These are phyloP conservation scores for Pythium rishiriense DNA, from an alignment of 352 stramenopile species.

Conservation along the genomic window DNA sequence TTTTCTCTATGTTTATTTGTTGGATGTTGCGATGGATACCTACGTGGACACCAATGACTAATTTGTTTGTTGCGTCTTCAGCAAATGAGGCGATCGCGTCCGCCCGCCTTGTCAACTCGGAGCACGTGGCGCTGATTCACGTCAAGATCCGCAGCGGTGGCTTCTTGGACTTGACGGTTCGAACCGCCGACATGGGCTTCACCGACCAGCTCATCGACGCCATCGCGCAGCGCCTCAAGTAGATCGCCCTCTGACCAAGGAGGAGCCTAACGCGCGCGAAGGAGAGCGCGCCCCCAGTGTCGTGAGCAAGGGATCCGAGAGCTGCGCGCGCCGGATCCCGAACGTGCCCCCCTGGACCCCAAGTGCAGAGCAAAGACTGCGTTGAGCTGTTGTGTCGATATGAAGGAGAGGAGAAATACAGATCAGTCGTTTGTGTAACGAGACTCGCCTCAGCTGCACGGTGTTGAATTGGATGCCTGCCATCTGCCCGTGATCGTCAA, in stretches of 20 bases:
- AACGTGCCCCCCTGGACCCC: background rate
- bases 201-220: conserved; percentile 75
- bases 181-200: conserved; percentile 82
- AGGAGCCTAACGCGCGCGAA: conserved; percentile 10
- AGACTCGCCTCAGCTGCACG: background rate
- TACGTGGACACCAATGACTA: too few species aligned
- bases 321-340: background rate
- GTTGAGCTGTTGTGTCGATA: conserved; percentile 8
- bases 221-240: conserved; percentile 67
- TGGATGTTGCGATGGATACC: too few species aligned
- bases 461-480: background rate
- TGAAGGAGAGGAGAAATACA: conserved; percentile 5
- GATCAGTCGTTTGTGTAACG: background rate
- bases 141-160: conserved; percentile 82
- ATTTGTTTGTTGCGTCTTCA: conserved; percentile 30
- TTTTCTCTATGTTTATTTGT: conserved; percentile 17
- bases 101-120: conserved; percentile 74
- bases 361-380: conserved; percentile 2
- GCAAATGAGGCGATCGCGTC: conserved; percentile 88
- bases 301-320: conserved; percentile 2
- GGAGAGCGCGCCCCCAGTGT: conserved; percentile 9
- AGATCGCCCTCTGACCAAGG: conserved; percentile 10
- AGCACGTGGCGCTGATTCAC: conserved; percentile 85
- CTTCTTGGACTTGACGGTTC: conserved; percentile 85
- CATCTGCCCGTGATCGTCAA: background rate